These are phyloP conservation scores for Xerocomus brunneocitrinus DNA, from an alignment of 768 basidiomycete genomes.

Conservation along the genomic window DNA sequence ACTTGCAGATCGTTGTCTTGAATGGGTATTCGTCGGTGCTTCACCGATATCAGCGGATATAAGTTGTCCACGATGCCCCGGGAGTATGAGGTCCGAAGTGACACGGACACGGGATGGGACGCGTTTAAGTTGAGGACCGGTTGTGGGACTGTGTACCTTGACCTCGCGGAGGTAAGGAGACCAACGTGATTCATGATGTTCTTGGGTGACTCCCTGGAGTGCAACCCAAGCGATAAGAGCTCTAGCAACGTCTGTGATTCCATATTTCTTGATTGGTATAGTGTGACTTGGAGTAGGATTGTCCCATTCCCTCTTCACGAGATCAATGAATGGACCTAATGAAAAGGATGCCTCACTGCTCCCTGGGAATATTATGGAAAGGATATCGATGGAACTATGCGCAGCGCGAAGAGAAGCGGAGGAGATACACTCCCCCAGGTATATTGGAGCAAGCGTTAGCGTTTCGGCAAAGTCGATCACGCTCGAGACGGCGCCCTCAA, in stretches of 20 bases:
- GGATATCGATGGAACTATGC: slow-evolving; percentile 68
- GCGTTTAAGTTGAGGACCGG: slow-evolving; percentile 29
- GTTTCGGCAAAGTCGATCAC: slow-evolving; percentile 65
- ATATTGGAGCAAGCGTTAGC: slow-evolving; percentile 69
- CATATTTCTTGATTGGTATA: slow-evolving; percentile 56
- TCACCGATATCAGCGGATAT: slow-evolving; percentile 81
- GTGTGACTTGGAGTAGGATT: slow-evolving; percentile 47
- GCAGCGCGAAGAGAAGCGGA: slow-evolving; percentile 72
- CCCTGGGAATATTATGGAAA: slow-evolving; percentile 68
- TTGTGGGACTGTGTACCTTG: slow-evolving; percentile 47
- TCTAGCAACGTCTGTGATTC: slow-evolving; percentile 59
- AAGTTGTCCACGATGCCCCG: slow-evolving; percentile 64
- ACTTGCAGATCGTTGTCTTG: slow-evolving; percentile 29
- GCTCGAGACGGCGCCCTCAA: slow-evolving; percentile 55
- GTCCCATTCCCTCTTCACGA: slow-evolving; percentile 77
- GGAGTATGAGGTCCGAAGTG: slow-evolving; percentile 67
- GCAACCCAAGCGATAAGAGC: slow-evolving; percentile 79
- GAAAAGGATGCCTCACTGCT: slow-evolving; percentile 80
- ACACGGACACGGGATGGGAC: slow-evolving; percentile 60
- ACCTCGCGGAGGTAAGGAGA: slow-evolving; percentile 63
- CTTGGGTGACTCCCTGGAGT: slow-evolving; percentile 74
- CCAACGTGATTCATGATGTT: slow-evolving; percentile 75
- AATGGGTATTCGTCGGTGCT: slow-evolving; percentile 32
- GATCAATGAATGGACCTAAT: slow-evolving; percentile 69
- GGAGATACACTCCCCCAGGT: slow-evolving; percentile 71